phyloP scores from a whole-genome alignment of 2,329 filamentous ascomycete genomes.

The Pestalotiopsis sp. region DNA sequence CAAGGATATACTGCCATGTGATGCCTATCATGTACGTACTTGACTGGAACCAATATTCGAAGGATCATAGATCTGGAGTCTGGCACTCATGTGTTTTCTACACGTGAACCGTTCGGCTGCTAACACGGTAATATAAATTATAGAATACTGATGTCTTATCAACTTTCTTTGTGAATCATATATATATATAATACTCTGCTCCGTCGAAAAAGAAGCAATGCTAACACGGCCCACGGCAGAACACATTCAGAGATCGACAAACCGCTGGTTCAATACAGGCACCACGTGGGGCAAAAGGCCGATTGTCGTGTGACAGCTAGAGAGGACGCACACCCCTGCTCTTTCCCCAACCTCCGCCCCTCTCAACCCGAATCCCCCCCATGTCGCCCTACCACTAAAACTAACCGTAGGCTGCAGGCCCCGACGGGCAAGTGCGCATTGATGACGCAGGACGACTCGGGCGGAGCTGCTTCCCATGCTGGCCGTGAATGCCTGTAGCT shows the following conservation, averaged over 20 bases:
- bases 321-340: not conserved
- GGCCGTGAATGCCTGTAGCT: not conserved
- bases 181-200: no score
- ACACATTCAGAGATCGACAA: slow-evolving; percentile 9
- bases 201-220: not conserved
- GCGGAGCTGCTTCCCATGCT: not conserved
- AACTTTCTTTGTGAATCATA: no score
- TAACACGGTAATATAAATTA: no score
- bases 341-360: not conserved
- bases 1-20: no score
- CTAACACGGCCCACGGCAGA: no score
- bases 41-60: no score
- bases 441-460: slow-evolving; percentile 24
- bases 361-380: not conserved
- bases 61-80: no score
- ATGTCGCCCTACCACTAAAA: not conserved
- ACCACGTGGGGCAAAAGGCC: slow-evolving; percentile 15
- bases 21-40: no score
- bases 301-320: slow-evolving; percentile 1
- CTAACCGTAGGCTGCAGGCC: slow-evolving; percentile 1
- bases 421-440: slow-evolving; percentile 15
- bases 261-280: slow-evolving; percentile 13
- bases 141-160: no score
- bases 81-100: no score
- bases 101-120: no score